Conservation (phyloP, 2,329 filamentous ascomycete genomes). For the Aspergillus sp. region DNA sequence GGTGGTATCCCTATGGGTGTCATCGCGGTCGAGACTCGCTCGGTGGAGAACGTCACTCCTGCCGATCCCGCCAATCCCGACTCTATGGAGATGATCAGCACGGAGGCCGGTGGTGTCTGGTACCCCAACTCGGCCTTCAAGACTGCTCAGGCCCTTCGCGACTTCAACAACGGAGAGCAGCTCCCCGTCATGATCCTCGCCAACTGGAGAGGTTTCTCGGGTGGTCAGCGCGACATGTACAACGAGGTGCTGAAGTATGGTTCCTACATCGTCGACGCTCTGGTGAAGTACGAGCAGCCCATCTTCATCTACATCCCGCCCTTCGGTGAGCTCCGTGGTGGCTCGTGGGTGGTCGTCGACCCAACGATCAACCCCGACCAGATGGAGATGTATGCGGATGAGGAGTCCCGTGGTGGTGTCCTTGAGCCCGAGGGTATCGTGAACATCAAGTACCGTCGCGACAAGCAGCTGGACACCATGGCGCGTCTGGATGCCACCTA, state of each 20-base stretch:
- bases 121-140: slow-evolving; percentile 99
- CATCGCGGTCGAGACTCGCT: slow-evolving; percentile 92
- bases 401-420: slow-evolving; percentile 92
- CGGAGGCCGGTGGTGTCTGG: slow-evolving; percentile 98
- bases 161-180: slow-evolving; percentile 99
- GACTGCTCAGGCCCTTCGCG: slow-evolving; percentile 96
- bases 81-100: slow-evolving; percentile 91
- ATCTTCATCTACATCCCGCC: slow-evolving; percentile 99
- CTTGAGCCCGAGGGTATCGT: slow-evolving; percentile 97
- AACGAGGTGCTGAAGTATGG: slow-evolving; percentile 99
- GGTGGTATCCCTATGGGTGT: slow-evolving; percentile 98
- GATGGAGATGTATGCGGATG: slow-evolving; percentile 99
- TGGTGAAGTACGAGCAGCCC: slow-evolving; percentile 98
- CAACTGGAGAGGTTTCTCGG: slow-evolving; percentile 99
- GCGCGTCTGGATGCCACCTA: slow-evolving; percentile 85
- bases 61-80: slow-evolving; percentile 97
- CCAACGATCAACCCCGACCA: slow-evolving; percentile 93
- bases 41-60: slow-evolving; percentile 93
- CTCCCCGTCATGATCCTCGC: slow-evolving; percentile 97
- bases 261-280: slow-evolving; percentile 96
- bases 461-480: slow-evolving; percentile 98
- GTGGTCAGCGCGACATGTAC: slow-evolving; percentile 99
- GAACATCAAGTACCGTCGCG: slow-evolving; percentile 96
- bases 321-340: slow-evolving; percentile 93
- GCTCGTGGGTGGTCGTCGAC: slow-evolving; percentile 98